Conservation (phyloP, 495 filamentous ascomycete species). For the Bathelium albidoporum region DNA sequence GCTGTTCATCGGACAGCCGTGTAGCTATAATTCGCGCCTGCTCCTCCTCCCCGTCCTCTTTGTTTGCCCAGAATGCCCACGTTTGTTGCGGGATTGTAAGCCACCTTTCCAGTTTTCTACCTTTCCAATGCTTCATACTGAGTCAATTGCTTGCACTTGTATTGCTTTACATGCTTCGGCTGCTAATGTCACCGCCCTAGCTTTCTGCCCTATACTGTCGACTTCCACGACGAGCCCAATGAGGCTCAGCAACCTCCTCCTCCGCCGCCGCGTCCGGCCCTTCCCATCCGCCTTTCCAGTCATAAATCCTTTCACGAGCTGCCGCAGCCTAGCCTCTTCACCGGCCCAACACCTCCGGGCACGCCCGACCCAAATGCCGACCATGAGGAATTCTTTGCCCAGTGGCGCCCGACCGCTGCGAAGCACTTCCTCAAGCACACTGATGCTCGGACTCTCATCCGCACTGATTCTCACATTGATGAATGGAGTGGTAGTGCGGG, state of each 20-base stretch:
- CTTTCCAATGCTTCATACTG: neutral
- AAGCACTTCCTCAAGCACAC: conserved; percentile 33
- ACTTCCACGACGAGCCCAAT: conserved; percentile 45
- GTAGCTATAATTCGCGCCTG: neutral
- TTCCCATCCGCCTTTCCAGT: conserved; percentile 11
- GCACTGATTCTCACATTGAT: conserved; percentile 53
- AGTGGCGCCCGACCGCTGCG: conserved; percentile 31
- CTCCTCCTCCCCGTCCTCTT: neutral
- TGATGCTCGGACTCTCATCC: conserved; percentile 34
- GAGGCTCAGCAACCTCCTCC: conserved; percentile 30
- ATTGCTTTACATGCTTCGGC: conserved; percentile 1
- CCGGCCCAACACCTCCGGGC: conserved; percentile 39
- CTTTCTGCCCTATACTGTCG: conserved; percentile 81
- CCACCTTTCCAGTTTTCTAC: neutral
- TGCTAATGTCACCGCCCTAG: conserved; percentile 33
- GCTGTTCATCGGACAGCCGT: neutral
- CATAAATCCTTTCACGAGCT: conserved; percentile 7
- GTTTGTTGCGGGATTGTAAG: conserved; percentile 28
- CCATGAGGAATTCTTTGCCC: conserved; percentile 51
- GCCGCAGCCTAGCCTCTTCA: conserved; percentile 10
- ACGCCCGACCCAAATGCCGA: conserved; percentile 55
- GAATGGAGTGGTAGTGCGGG: conserved; percentile 54
- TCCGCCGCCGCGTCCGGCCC: conserved; percentile 11
- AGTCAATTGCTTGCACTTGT: neutral
- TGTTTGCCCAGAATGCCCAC: conserved; percentile 18